Evolutionary conservation across 208 protist genomes (phyloP).

Genomic region (Tritrichomonas musculus): DNA sequence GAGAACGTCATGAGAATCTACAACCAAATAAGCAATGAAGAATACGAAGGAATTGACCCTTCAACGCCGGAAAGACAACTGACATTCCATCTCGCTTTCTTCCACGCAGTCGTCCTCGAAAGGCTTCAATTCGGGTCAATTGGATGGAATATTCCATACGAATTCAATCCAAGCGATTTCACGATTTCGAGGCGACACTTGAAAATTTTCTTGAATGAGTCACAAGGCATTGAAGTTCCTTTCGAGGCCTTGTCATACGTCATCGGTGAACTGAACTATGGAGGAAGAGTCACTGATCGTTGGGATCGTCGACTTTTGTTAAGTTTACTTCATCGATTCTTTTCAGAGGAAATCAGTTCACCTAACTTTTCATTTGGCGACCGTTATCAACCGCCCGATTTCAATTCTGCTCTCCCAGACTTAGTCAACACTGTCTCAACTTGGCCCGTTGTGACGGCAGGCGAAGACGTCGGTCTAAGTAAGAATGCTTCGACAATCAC

Average conservation of each 20-base stretch:
- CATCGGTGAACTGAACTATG: slow-evolving; percentile 98
- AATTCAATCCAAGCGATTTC: slow-evolving; percentile 93
- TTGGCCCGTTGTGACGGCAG: neutral
- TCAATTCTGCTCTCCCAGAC: neutral
- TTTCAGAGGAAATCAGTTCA: neutral
- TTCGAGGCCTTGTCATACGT: slow-evolving; percentile 96
- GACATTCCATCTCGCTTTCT: slow-evolving; percentile 94
- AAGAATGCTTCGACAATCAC: neutral
- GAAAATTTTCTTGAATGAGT: slow-evolving; percentile 88
- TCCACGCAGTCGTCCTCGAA: slow-evolving; percentile 92
- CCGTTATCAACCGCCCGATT: neutral
- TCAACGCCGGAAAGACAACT: slow-evolving; percentile 79
- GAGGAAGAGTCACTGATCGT: slow-evolving; percentile 95
- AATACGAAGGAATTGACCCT: slow-evolving; percentile 85
- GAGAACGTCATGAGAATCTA: slow-evolving; percentile 78
- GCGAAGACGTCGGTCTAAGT: neutral
- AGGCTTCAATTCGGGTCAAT: slow-evolving; percentile 91
- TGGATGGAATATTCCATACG: slow-evolving; percentile 91
- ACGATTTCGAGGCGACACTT: slow-evolving; percentile 83
- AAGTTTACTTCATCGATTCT: slow-evolving; percentile 69
- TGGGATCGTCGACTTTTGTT: slow-evolving; percentile 88
- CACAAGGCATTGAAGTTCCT: slow-evolving; percentile 61
- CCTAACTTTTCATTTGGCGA: neutral
- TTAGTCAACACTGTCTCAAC: neutral
- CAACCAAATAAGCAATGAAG: slow-evolving; percentile 62